Base-by-base conservation (phyloP, 2,329 filamentous ascomycete species). In the Alternaria viburni region DNA sequence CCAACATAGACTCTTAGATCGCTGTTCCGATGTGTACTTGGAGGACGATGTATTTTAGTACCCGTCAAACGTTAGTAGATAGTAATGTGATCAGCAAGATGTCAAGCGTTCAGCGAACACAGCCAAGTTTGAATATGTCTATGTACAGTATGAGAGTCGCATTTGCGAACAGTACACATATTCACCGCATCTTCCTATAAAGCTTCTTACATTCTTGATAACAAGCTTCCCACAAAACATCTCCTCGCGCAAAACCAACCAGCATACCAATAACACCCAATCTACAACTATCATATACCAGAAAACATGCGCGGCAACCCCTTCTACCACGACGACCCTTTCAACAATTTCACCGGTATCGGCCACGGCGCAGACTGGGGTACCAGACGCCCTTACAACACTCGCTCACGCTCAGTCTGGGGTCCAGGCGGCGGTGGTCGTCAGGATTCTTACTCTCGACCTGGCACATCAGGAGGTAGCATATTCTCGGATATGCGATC, bases 71-170 rank as follows among this genome's bases (percentile, higher is more conserved):
- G 3, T 41, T 17, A n/a, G 15, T 17, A 17, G 17, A 6, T 3
- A 3, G 9, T 2, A 17, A 41, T 41, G 5, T n/a, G 36, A 17
- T 2, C 36, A 6, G 5, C 3, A 13, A 32, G 2, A 21, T 9
- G 12, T 21, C 26, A 15, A 51, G 4, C 17, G 26, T 12, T 32
- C 3, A 23, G 26, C 13, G 5, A 32, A 32, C 47, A 6, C 19
- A n/a, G 11, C 9, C 7, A 3, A 32, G 0, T 10, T 1, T 3
- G 25, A 50, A 13, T 3, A 2, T 12, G 17, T 7, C 1, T 12
- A 12, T 15, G 12, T 30, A n/a, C 1, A 50, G 2, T 6, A 19
- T 11, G 13, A 32, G 15, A 19, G 15, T 3, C 32, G 6, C 6
- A 32, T 6, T 21, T 45, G 43, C 19, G 10, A 19, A 4, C 19